Evolutionary conservation across 164 flowering plant species (phyloP), one percentile per base, ranked within the genome.

Genomic region (Aristolochia fimbriata): DNA sequence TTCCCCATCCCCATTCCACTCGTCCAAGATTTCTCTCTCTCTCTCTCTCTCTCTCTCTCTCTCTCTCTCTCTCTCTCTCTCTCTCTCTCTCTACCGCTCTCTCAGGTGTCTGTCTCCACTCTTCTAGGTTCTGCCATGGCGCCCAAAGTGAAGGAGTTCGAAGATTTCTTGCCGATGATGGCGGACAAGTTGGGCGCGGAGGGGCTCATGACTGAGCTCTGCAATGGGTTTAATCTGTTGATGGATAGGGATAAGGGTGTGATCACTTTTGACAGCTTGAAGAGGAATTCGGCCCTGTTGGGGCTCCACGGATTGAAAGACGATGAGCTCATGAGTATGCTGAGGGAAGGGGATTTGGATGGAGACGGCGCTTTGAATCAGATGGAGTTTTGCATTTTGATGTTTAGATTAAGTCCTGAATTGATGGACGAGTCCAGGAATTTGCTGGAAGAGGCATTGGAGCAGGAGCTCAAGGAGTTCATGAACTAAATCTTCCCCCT

Each of bases 331-430:
- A 2, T 16, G 69, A 52, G 59, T 65, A 83, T 83, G 85, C 24
- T 83, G 62, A 66, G 57, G 17, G 87, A 82, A 60, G 84, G 87
- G 15, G 84, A 80, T 52, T 31, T 73, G 47, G 84, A 82, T 52
- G 87, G 87, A 3, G 87, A 82, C 55, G 87, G 82, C 25, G 41
- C 52, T 15, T 62, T 82, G 23, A 77, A 61, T 43, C 76, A 78
- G 71, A 73, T 72, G 74, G 84, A 82, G 79, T 82, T 82, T 62
- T 82, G 87, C 53, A 60, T 80, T 43, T 77, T 82, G 56, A 82
- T 82, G 87, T 64, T 82, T 20, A 71, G 82, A 61, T 50, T 83
- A 22, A 80, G 87, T 50, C 86, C 83, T 13, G 72, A 69, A 0
- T 64, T 81, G 63, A 75, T 75, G 77, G 69, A 68, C 13, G 68